Evolutionary conservation across 2,329 filamentous ascomycete species (phyloP).

Genomic region (Lecanicillium sp.): DNA sequence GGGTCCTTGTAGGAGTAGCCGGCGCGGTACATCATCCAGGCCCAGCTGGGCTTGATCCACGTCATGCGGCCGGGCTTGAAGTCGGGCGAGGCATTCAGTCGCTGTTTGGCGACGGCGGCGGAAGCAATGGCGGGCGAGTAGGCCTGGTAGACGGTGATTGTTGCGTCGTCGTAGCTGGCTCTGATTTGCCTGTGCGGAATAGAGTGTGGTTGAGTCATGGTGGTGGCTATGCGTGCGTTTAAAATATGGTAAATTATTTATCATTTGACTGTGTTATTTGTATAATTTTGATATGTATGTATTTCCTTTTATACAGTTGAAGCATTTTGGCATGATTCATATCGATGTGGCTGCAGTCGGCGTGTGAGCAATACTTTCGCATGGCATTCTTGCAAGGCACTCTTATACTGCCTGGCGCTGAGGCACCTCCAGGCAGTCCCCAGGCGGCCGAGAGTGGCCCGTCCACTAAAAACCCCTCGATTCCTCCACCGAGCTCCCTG

Average conservation of each 20-base stretch:
- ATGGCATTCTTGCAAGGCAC: no score
- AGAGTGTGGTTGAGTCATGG: constrained; percentile 1
- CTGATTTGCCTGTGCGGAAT: constrained; percentile 45
- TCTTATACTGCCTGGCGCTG: no score
- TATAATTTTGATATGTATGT: background rate
- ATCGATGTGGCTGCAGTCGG: no score
- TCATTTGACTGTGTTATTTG: background rate
- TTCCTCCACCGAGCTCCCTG: no score
- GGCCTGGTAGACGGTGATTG: constrained; percentile 58
- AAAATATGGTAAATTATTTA: background rate
- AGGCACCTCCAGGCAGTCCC: no score
- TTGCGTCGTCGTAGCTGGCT: constrained; percentile 41
- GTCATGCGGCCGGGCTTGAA: constrained; percentile 55
- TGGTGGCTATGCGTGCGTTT: background rate
- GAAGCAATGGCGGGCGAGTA: constrained; percentile 48
- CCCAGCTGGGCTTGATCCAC: constrained; percentile 59
- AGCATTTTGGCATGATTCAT: no score
- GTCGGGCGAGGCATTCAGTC: constrained; percentile 44
- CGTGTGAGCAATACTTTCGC: no score
- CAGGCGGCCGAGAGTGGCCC: no score
- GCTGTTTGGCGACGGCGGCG: constrained; percentile 45
- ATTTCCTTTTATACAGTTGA: background rate
- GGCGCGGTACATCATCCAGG: constrained; percentile 59
- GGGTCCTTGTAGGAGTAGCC: constrained; percentile 54
- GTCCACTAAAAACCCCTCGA: no score